Percentiles rank a stretch among this genome's conserved stretches.
Conservation (phyloP, 805 yeast species). For the Candida coquimbonensis region DNA sequence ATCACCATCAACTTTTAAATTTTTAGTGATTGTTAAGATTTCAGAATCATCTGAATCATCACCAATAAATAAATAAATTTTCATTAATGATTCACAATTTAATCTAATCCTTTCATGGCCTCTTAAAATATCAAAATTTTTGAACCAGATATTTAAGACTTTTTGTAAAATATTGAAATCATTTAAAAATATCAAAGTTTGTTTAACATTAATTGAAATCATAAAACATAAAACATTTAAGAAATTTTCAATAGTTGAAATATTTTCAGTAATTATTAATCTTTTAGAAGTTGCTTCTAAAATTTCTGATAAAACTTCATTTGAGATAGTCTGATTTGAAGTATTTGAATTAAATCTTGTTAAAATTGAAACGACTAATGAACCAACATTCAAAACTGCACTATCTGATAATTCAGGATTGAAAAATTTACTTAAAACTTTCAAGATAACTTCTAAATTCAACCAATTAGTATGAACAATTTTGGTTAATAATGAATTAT, state of each 20-base stretch:
- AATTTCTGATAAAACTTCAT: constrained; percentile 40
- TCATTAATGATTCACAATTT: constrained; percentile 62
- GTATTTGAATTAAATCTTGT: constrained; percentile 35
- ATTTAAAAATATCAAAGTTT: constrained; percentile 56
- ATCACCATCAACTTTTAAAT: constrained; percentile 71
- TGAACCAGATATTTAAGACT: constrained; percentile 76
- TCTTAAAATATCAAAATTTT: constrained; percentile 69
- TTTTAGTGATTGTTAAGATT: constrained; percentile 24
- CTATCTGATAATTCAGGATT: constrained; percentile 68
- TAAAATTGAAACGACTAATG: constrained; percentile 52
- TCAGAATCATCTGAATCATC: constrained; percentile 17
- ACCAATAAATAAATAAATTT: constrained; percentile 54
- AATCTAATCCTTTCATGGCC: constrained; percentile 63
- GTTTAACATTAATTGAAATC: constrained; percentile 52
- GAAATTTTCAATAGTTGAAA: constrained; percentile 71
- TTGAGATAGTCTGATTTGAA: constrained; percentile 1
- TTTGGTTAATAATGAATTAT: constrained; percentile 49
- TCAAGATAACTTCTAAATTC: constrained; percentile 36
- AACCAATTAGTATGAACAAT: constrained; percentile 17
- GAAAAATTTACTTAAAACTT: constrained; percentile 60
- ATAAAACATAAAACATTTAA: constrained; percentile 70
- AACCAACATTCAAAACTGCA: constrained; percentile 74
- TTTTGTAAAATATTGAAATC: constrained; percentile 32
- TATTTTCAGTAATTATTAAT: constrained; percentile 57
- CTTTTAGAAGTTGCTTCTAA: constrained; percentile 67